Percentiles rank a stretch among this genome's conserved stretches.
Evolutionary conservation across 768 basidiomycete species (phyloP).

Genomic region (Strobilomyces dryophilus): DNA sequence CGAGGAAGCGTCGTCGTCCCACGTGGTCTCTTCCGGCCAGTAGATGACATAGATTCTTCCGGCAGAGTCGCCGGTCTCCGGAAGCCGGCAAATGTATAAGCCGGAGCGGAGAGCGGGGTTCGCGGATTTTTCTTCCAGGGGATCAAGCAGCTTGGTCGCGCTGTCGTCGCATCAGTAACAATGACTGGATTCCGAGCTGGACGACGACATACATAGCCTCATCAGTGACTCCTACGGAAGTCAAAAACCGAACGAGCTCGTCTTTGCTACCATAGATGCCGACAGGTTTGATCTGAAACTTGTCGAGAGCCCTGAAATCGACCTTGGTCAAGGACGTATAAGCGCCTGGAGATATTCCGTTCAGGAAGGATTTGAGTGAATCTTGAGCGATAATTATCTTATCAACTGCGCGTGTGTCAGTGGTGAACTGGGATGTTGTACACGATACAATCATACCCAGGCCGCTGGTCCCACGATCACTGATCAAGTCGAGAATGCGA

Average conservation of each 20-base stretch:
- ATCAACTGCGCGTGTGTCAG: constrained; percentile 39
- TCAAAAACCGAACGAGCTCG: constrained; percentile 47
- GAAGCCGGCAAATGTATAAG: constrained; percentile 40
- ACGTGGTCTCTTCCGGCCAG: constrained; percentile 60
- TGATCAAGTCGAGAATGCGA: constrained; percentile 51
- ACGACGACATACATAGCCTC: constrained; percentile 35
- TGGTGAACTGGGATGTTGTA: background rate
- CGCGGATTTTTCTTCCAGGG: background rate
- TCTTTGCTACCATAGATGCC: constrained; percentile 56
- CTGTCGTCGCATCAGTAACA: constrained; percentile 7
- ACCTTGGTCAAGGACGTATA: constrained; percentile 55
- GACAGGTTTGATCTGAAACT: constrained; percentile 40
- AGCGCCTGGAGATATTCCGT: constrained; percentile 45
- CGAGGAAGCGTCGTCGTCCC: constrained; percentile 47
- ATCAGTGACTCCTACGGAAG: constrained; percentile 35
- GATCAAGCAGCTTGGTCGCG: constrained; percentile 4
- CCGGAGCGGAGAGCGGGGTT: constrained; percentile 42
- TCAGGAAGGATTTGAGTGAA: constrained; percentile 45
- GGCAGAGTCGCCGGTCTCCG: background rate
- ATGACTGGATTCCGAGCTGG: background rate
- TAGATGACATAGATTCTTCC: constrained; percentile 45
- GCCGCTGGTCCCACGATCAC: constrained; percentile 46
- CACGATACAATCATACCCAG: constrained; percentile 43
- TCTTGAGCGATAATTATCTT: constrained; percentile 60
- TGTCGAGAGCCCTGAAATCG: constrained; percentile 51